Evolutionary conservation across 305 asterid genomes (phyloP).

Genomic region (Fraxinus paxiana): DNA sequence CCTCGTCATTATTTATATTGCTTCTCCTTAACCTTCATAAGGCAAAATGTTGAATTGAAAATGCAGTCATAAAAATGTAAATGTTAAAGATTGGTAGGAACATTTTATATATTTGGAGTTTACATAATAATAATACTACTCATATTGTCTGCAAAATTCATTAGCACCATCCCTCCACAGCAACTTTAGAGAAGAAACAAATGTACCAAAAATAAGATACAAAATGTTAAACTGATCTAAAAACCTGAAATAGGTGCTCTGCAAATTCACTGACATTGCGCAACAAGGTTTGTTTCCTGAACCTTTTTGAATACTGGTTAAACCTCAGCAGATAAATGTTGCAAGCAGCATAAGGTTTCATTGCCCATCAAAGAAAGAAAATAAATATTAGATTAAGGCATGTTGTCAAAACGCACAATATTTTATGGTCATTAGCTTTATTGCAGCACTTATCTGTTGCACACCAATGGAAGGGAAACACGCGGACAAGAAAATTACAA

Average conservation of each 20-base stretch:
- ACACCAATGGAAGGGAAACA: not conserved
- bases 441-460: not conserved
- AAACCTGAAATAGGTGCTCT: slow-evolving; percentile 70
- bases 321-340: slow-evolving; percentile 44
- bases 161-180: not conserved
- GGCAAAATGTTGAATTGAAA: not conserved
- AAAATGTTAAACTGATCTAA: slow-evolving; percentile 10
- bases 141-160: not conserved
- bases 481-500: not conserved
- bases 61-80: not conserved
- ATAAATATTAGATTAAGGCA: not conserved
- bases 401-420: slow-evolving; percentile 4
- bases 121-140: not conserved
- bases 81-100: not conserved
- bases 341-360: slow-evolving; percentile 16
- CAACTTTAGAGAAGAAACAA: not conserved
- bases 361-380: slow-evolving; percentile 4
- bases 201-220: not conserved
- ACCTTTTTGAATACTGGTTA: slow-evolving; percentile 47
- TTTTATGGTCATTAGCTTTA: not conserved
- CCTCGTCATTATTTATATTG: not conserved
- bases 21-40: not conserved
- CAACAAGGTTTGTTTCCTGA: slow-evolving; percentile 48
- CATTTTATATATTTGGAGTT: not conserved
- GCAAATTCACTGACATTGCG: slow-evolving; percentile 60